phyloP scores from a whole-genome alignment of 257 asterid genomes.

The Paulownia fortunei region DNA sequence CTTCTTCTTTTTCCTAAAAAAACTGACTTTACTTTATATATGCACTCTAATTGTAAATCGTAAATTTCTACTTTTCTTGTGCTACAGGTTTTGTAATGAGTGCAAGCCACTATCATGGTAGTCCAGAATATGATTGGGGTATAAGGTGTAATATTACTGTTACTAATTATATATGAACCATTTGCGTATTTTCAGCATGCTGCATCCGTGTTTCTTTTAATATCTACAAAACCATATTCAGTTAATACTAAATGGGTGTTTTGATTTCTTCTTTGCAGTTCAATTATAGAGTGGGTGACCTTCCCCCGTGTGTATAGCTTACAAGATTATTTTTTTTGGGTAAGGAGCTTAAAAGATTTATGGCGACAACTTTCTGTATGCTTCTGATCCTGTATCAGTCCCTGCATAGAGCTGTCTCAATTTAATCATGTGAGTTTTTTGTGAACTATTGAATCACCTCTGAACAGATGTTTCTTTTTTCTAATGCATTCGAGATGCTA shows the following conservation, averaged over 20 bases:
- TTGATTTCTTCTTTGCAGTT: slow-evolving; percentile 53
- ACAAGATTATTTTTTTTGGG: too few relatives aligned
- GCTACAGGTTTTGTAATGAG: slow-evolving; percentile 75
- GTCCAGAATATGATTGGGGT: slow-evolving; percentile 90
- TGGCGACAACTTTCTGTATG: slow-evolving; percentile 79
- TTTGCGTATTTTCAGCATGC: not conserved
- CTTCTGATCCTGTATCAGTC: slow-evolving; percentile 11
- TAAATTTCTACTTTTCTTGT: slow-evolving; percentile 5
- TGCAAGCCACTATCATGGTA: slow-evolving; percentile 87
- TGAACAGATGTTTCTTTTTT: too few relatives aligned
- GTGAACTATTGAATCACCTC: too few relatives aligned
- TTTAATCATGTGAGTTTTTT: not conserved
- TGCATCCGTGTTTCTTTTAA: not conserved
- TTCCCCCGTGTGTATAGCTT: slow-evolving; percentile 81
- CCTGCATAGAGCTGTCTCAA: not conserved
- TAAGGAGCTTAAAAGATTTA: slow-evolving; percentile 80
- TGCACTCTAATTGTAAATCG: not conserved
- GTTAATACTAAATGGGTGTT: not conserved
- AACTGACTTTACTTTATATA: too few relatives aligned
- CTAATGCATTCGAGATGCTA: too few relatives aligned
- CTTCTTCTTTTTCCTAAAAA: slow-evolving; percentile 11
- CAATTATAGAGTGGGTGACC: slow-evolving; percentile 88
- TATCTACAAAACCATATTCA: not conserved
- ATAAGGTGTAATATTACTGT: slow-evolving; percentile 55
- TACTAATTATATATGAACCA: not conserved